Evolutionary conservation across 2,329 filamentous ascomycete genomes (phyloP).

Genomic region (Verticillium zaregamsianum): DNA sequence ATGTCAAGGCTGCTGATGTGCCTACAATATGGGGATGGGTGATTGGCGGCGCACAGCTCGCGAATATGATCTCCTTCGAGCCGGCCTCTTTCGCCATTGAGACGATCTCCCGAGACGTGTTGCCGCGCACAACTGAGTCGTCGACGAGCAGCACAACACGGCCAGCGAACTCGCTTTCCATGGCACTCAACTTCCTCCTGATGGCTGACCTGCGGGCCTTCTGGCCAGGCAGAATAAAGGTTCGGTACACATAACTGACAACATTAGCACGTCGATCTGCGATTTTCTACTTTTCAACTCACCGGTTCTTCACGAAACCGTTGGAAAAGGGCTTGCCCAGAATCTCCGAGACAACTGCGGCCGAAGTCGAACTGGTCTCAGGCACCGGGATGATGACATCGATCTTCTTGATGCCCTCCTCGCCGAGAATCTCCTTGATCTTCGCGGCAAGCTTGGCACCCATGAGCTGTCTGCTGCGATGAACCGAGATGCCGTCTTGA

Average conservation of each 20-base stretch:
- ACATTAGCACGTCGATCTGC: no score
- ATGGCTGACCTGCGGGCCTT: conserved; percentile 78
- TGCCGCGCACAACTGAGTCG: conserved; percentile 85
- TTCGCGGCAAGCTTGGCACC: conserved; percentile 73
- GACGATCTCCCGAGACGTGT: conserved; percentile 57
- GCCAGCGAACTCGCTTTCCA: conserved; percentile 77
- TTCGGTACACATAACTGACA: background rate
- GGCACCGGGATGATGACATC: conserved; percentile 78
- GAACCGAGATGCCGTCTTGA: conserved; percentile 85
- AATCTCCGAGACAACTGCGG: background rate
- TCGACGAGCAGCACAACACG: conserved; percentile 81
- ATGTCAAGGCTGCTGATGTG: background rate
- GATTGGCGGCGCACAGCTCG: conserved; percentile 76
- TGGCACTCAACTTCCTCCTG: conserved; percentile 82
- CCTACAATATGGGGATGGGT: conserved; percentile 83
- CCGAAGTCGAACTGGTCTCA: conserved; percentile 20
- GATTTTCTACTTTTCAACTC: conserved; percentile 53
- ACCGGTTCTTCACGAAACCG: conserved; percentile 73
- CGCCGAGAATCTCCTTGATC: conserved; percentile 63
- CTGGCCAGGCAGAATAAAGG: conserved; percentile 56
- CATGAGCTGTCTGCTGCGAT: conserved; percentile 83
- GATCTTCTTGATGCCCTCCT: conserved; percentile 68
- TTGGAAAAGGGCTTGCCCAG: conserved; percentile 74
- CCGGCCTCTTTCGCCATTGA: conserved; percentile 79
- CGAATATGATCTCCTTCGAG: conserved; percentile 77